These are phyloP conservation scores for Phytophthora agathidicida DNA, from an alignment of 352 stramenopile species.

Conservation along the genomic window DNA sequence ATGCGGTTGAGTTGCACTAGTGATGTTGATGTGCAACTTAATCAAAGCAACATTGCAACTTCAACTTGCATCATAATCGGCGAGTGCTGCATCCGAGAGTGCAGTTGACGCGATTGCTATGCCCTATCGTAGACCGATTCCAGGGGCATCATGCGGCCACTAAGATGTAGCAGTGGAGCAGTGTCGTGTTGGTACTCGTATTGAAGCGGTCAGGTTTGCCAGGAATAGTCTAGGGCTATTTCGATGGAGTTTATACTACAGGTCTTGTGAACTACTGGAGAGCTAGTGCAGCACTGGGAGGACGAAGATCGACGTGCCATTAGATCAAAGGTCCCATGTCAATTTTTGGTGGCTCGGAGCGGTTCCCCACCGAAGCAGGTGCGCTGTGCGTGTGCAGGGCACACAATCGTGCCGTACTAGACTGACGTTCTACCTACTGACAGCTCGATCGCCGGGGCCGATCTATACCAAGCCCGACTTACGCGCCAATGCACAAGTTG, in stretches of 20 bases:
- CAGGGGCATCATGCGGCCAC: too few species aligned
- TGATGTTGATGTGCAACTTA: conserved; percentile 3
- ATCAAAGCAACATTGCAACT: background rate
- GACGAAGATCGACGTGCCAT: background rate
- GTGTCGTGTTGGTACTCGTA: too few species aligned
- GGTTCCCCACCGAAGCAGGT: conserved; percentile 78
- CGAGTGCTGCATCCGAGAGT: background rate
- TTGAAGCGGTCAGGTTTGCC: too few species aligned
- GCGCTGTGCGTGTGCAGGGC: too few species aligned
- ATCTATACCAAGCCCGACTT: conserved; percentile 73
- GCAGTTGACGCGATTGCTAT: too few species aligned
- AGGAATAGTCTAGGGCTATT: conserved; percentile 37
- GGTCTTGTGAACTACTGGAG: conserved; percentile 2
- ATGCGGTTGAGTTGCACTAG: conserved; percentile 10
- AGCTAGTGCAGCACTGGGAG: background rate
- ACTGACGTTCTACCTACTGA: background rate
- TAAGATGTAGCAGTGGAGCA: too few species aligned
- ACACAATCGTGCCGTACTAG: too few species aligned
- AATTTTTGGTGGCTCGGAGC: conserved; percentile 82
- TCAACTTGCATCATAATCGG: conserved; percentile 1
- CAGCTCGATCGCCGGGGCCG: conserved; percentile 71
- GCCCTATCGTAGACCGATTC: too few species aligned
- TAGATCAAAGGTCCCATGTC: conserved; percentile 46
- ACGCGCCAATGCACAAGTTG: conserved; percentile 61
- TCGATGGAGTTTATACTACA: conserved; percentile 15